Evolutionary conservation across 2,329 filamentous ascomycete species (phyloP).

Genomic region (Diaporthe sp.): DNA sequence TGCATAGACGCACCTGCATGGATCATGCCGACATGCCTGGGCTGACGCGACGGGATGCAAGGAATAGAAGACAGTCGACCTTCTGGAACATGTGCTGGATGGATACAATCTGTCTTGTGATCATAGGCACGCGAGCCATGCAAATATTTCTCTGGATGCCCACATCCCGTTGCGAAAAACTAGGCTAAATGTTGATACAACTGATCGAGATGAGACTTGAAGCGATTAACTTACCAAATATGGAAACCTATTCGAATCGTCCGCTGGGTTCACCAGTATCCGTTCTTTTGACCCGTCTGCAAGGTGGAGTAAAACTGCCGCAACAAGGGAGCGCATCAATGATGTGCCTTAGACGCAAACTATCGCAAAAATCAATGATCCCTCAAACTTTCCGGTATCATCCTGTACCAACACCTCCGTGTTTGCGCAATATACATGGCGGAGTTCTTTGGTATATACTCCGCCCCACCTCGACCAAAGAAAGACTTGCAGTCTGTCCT

Average conservation of each 20-base stretch:
- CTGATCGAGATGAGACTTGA: neutral
- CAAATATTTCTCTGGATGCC: neutral
- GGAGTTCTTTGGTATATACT: constrained; percentile 7
- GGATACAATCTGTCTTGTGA: neutral
- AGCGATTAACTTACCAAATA: neutral
- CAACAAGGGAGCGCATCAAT: constrained; percentile 16
- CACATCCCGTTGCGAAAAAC: neutral
- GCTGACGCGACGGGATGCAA: neutral
- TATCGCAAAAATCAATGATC: neutral
- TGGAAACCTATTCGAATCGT: neutral
- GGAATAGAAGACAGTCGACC: neutral
- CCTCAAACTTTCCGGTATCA: neutral
- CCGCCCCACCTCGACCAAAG: constrained; percentile 12
- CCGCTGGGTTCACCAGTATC: neutral
- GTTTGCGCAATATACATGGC: neutral
- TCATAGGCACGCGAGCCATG: neutral
- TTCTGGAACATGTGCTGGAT: constrained; percentile 13
- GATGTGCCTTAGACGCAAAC: neutral
- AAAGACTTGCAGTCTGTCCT: neutral
- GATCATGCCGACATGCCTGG: neutral
- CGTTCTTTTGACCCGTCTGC: neutral
- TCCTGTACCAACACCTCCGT: neutral
- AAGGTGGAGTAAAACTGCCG: neutral
- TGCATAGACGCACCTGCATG: neutral
- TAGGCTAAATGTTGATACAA: neutral